phyloP scores from a whole-genome alignment of 73 alveolate genomes.

The Paramecium octaurelia region DNA sequence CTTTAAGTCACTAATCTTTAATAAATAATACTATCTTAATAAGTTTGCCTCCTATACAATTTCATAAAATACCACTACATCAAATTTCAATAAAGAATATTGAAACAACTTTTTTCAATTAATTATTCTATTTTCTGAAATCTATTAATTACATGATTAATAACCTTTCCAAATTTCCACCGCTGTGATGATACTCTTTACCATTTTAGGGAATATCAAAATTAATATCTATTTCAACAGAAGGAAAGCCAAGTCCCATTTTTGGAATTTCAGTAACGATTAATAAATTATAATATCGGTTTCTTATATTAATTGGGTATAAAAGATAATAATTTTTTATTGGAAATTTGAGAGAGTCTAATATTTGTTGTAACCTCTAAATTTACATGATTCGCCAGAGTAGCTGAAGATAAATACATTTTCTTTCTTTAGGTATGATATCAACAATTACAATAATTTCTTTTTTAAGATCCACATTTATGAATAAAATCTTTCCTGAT shows the following conservation, averaged over 20 bases:
- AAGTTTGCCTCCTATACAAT: constrained; percentile 53
- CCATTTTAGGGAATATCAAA: constrained; percentile 94
- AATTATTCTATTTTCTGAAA: constrained; percentile 81
- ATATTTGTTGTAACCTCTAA: constrained; percentile 66
- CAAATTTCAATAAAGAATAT: constrained; percentile 75
- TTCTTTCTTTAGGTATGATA: constrained; percentile 86
- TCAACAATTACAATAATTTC: constrained; percentile 51
- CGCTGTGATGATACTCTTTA: constrained; percentile 96
- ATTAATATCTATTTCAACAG: constrained; percentile 88
- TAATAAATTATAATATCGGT: constrained; percentile 71
- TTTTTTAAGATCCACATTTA: constrained; percentile 83
- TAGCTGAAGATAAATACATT: constrained; percentile 98
- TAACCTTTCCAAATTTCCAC: constrained; percentile 96
- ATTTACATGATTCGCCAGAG: constrained; percentile 97
- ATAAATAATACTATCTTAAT: background rate
- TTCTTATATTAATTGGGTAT: constrained; percentile 92
- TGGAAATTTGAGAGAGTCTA: constrained; percentile 78
- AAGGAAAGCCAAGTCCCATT: constrained; percentile 94
- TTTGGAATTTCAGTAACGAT: constrained; percentile 98
- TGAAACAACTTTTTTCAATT: constrained; percentile 77
- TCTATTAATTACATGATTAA: constrained; percentile 84
- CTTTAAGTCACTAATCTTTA: constrained; percentile 34
- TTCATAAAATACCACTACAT: constrained; percentile 66
- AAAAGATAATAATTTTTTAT: constrained; percentile 77
- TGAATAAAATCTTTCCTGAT: constrained; percentile 97